Percentiles rank a stretch among this genome's conserved stretches.
phyloP scores from a whole-genome alignment of 2,329 filamentous ascomycete species.

The Fusarium lateritium region DNA sequence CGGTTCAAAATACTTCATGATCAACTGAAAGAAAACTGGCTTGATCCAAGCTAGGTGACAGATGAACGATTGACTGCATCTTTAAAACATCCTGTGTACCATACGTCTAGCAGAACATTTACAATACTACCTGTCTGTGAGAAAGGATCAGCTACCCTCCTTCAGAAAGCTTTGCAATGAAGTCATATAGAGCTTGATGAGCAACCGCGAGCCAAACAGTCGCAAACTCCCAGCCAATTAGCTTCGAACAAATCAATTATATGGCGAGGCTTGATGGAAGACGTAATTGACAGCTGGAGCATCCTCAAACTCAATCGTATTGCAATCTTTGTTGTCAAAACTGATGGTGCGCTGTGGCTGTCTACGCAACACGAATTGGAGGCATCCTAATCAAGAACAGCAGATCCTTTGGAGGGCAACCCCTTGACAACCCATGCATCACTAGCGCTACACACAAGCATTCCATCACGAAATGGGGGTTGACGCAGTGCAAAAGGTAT shows the following conservation, averaged over 20 bases:
- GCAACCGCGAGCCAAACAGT: too few species aligned
- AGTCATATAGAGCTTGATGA: too few species aligned
- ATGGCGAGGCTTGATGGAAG: not conserved
- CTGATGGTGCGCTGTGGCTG: conserved; percentile 18
- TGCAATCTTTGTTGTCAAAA: not conserved
- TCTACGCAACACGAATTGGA: not conserved
- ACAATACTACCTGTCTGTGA: too few species aligned
- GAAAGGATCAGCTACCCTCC: too few species aligned
- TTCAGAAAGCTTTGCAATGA: too few species aligned
- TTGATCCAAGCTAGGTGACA: too few species aligned
- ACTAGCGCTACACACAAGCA: conserved; percentile 31
- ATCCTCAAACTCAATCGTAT: not conserved
- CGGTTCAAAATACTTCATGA: too few species aligned
- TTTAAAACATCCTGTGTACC: too few species aligned
- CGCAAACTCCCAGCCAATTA: not conserved
- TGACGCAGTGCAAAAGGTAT: conserved; percentile 14
- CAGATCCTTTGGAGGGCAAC: conserved; percentile 15
- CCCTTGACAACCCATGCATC: conserved; percentile 24
- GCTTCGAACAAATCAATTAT: not conserved
- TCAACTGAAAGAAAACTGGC: too few species aligned
- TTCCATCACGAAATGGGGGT: conserved; percentile 19
- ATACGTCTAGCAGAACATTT: too few species aligned
- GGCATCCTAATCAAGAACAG: conserved; percentile 2
- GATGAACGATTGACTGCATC: too few species aligned
- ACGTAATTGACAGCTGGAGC: not conserved